Base-by-base conservation (phyloP, 108 stramenopile species). In the Asterionellopsis glacialis region DNA sequence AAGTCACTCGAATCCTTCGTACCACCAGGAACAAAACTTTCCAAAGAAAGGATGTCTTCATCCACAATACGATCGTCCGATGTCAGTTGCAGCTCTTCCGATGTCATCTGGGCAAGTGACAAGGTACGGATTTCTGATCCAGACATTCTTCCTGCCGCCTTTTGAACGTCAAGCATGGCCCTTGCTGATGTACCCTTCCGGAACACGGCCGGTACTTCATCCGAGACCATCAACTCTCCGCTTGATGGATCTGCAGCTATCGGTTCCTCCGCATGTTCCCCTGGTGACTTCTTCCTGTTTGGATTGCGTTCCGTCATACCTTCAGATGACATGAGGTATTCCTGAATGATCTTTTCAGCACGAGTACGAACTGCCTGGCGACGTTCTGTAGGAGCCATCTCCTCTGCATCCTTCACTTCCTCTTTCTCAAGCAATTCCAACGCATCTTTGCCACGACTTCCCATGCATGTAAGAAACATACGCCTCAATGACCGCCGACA, bases 11-110 rank as follows among this genome's bases (percentile, higher is more conserved):
- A 38, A 22, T 44, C 68, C 11, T 72, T 57, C 1, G 61, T 50
- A 53, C 70, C 51, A 41, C 41, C 51, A 0, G 85, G 83, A 26
- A 75, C 45, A 53, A 83, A 89, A 64, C 91, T 93, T 22, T 71
- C 51, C 63, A 93, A 45, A 14, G 90, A 92, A 0, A 92, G 65
- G 12, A 76, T 67, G 48, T 92, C 90, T 62, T 87, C 87, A 44
- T 92, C 85, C 40, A 92, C 81, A 6, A 79, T 26, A 12, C 64
- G 69, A 5, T 51, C 64, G 38, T 61, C 55, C 18, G 51, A 68
- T 62, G 63, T 64, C 56, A 72, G 49, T 16, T 77, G 60, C 5
- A 33, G 33, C 33, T 33, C 33, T 33, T 33, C 33, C 1, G 74
- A 70, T 38, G 80, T 79, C 9, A 85, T 48, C 39, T 75, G 63